A percentile compares a stretch with the other conserved stretches of the same genome.
Evolutionary conservation across 1,139 yeast genomes (phyloP).

Genomic region (Petasospora rhodanensis): DNA sequence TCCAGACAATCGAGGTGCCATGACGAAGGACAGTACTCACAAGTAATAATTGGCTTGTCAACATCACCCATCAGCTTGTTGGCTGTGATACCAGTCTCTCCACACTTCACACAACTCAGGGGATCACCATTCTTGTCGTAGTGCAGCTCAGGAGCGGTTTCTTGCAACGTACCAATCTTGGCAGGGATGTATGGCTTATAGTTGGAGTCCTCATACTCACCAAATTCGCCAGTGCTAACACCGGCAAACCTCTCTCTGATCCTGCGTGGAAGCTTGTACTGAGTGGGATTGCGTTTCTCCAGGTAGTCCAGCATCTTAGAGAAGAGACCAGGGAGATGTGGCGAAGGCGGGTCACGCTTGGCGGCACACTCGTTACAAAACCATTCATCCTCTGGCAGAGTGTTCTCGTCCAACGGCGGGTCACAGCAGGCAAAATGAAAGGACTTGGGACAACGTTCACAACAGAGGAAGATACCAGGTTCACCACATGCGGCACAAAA

Average conservation of each 20-base stretch:
- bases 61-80: constrained; percentile 25
- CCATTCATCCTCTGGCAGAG: constrained; percentile 89
- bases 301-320: constrained; percentile 57
- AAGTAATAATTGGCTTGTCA: constrained; percentile 54
- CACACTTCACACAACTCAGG: constrained; percentile 46
- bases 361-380: constrained; percentile 69
- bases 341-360: constrained; percentile 27
- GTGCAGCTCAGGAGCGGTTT: constrained; percentile 54
- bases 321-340: constrained; percentile 39
- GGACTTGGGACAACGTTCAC: constrained; percentile 89
- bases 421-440: constrained; percentile 89
- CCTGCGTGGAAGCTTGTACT: constrained; percentile 64
- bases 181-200: constrained; percentile 47
- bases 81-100: constrained; percentile 54
- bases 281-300: constrained; percentile 62
- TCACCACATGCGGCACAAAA: constrained; percentile 87
- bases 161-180: constrained; percentile 36
- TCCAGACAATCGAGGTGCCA: constrained; percentile 92
- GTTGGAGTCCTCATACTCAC: constrained; percentile 65
- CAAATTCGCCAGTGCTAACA: constrained; percentile 61
- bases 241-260: constrained; percentile 73
- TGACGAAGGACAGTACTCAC: constrained; percentile 81
- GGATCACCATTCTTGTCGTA: constrained; percentile 56
- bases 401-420: constrained; percentile 76
- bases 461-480: constrained; percentile 83